Percentiles rank a stretch among this genome's conserved stretches.
These are phyloP conservation scores for Cucurbita argyrosperma DNA, from an alignment of 306 rosid genomes.

Conservation along the genomic window DNA sequence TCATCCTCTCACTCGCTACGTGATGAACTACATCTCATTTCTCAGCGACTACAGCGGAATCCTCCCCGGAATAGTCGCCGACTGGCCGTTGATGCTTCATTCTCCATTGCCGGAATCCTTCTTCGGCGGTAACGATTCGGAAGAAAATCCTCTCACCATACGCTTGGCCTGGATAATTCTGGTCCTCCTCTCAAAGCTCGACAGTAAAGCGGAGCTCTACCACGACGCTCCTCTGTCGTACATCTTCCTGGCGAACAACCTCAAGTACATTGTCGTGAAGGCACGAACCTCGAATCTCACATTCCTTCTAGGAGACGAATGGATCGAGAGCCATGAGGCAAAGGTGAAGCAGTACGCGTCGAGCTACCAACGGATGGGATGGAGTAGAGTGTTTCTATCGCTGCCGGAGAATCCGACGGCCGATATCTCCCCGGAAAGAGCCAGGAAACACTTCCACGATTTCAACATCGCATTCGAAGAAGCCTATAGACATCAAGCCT, in stretches of 20 bases:
- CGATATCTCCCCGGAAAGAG: slow-evolving; percentile 35
- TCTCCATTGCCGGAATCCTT: slow-evolving; percentile 60
- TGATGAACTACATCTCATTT: slow-evolving; percentile 57
- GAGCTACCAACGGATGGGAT: slow-evolving; percentile 62
- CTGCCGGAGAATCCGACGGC: slow-evolving; percentile 45
- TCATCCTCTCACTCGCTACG: slow-evolving; percentile 94
- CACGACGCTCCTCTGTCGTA: slow-evolving; percentile 64
- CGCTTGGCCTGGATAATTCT: slow-evolving; percentile 62
- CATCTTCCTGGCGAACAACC: slow-evolving; percentile 82
- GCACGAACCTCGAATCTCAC: slow-evolving; percentile 39
- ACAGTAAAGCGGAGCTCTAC: slow-evolving; percentile 48
- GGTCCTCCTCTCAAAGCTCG: slow-evolving; percentile 69
- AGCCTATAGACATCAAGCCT: slow-evolving; percentile 25
- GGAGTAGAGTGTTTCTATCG: slow-evolving; percentile 41
- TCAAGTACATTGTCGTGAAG: slow-evolving; percentile 63
- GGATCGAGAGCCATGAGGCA: slow-evolving; percentile 44
- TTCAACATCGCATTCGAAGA: slow-evolving; percentile 39
- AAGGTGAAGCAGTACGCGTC: slow-evolving; percentile 59
- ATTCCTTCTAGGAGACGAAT: slow-evolving; percentile 38
- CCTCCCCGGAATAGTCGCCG: slow-evolving; percentile 40
- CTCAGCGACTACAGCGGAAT: slow-evolving; percentile 45
- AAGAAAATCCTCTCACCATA: slow-evolving; percentile 20
- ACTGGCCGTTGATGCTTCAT: slow-evolving; percentile 26
- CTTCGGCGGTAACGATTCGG: slow-evolving; percentile 16
- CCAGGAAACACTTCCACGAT: slow-evolving; percentile 14